Base-by-base conservation (phyloP, 2,329 filamentous ascomycete species). In the Arachnomyces sp. region DNA sequence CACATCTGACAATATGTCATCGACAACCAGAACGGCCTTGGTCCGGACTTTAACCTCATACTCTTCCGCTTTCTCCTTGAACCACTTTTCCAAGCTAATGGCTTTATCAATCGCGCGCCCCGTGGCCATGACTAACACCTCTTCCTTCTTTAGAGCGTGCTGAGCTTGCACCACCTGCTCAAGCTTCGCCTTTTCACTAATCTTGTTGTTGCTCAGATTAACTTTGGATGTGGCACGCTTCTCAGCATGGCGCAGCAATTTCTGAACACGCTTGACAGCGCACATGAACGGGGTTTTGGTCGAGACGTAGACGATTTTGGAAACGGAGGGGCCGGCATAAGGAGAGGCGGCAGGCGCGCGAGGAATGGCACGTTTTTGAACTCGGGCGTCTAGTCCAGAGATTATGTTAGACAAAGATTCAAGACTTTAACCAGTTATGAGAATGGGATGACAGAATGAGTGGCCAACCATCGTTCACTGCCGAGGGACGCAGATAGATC, bases 21-120 rank as follows among this genome's bases (percentile, higher is more conserved):
- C 78, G 40, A 81, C 69, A 33, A 75, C 74, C 40, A 68, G 59
- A 34, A 77, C 71, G 55, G 63, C 76, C 17, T 75, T 76, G 45
- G 75, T 76, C 52, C 66, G 67, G 30, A 80, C 59, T 35, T 59
- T 61, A 3, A 80, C 73, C 5, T 51, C 53, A 54, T 69, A 79
- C 44, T 63, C 57, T 39, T 68, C 65, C 31, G 60, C 65, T 47
- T 73, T 66, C 41, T 70, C 66, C 54, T 73, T 69, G 49, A 82
- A 80, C 68, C 69, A 76, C 36, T 71, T 54, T 2, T 67, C 77
- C 16, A 81, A 50, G 31, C 67, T 66, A 56, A 80, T 53, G 11
- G 72, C 75, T 54, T 73, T 71, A 42, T 70, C 63, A 46, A 81
- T 78, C 29, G 77, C 77, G 37, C 72, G 67, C 4, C 77, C 77